These are phyloP conservation scores for Pichia manshurica DNA, from an alignment of 805 yeast species.

Conservation along the genomic window DNA sequence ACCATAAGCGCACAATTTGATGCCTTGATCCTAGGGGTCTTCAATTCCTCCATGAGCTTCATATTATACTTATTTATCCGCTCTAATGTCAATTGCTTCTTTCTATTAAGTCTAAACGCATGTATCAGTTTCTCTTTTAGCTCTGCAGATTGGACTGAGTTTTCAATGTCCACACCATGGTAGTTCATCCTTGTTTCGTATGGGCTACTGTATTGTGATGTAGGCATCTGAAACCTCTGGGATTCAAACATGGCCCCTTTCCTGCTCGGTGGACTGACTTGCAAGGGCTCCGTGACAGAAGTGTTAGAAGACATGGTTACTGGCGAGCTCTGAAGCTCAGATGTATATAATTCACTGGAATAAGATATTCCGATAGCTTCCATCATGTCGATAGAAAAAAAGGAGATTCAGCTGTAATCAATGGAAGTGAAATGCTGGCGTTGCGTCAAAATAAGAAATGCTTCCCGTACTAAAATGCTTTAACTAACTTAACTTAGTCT, in stretches of 20 bases:
- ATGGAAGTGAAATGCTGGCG: no score
- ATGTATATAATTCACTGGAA: not conserved
- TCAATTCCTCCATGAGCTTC: slow-evolving; percentile 45
- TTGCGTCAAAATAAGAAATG: no score
- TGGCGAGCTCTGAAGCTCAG: not conserved
- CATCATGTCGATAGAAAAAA: not conserved
- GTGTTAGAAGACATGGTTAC: not conserved
- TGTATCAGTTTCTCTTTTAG: slow-evolving; percentile 15
- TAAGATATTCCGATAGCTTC: not conserved
- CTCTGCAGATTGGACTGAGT: not conserved
- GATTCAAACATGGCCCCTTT: not conserved
- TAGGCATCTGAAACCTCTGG: no score
- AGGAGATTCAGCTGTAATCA: no score
- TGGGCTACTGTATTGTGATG: not conserved
- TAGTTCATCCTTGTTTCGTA: not conserved
- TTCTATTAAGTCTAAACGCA: slow-evolving; percentile 39
- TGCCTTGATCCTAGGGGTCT: slow-evolving; percentile 55
- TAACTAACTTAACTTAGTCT: no score
- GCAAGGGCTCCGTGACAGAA: slow-evolving; percentile 3
- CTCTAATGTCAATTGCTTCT: slow-evolving; percentile 47
- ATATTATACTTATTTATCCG: slow-evolving; percentile 53
- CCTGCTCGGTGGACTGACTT: not conserved
- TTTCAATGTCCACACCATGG: not conserved
- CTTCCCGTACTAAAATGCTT: no score
- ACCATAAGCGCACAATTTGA: slow-evolving; percentile 52